phyloP scores from a whole-genome alignment of 2,329 filamentous ascomycete genomes.

The Cladosporium colombiae region DNA sequence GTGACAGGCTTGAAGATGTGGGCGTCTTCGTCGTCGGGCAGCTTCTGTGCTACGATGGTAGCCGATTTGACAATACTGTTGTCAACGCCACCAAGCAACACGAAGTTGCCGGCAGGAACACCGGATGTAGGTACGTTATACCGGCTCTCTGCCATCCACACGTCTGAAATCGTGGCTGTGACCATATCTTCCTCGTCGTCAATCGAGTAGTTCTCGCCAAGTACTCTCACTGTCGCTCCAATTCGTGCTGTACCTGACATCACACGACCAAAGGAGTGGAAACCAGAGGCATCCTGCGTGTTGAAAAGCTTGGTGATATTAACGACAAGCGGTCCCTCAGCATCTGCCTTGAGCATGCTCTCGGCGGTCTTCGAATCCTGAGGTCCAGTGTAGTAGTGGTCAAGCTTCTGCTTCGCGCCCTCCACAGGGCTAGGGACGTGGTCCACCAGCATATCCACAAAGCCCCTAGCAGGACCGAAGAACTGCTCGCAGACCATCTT shows the following conservation, averaged over 20 bases:
- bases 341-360: slow-evolving; percentile 79
- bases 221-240: slow-evolving; percentile 79
- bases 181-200: slow-evolving; percentile 99
- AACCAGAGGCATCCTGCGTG: slow-evolving; percentile 83
- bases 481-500: slow-evolving; percentile 92
- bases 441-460: slow-evolving; percentile 91
- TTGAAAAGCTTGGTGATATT: slow-evolving; percentile 94
- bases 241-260: slow-evolving; percentile 87
- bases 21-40: slow-evolving; percentile 85
- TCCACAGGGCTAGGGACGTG: slow-evolving; percentile 86
- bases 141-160: slow-evolving; percentile 86
- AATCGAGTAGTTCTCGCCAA: slow-evolving; percentile 92
- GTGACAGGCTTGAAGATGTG: slow-evolving; percentile 92
- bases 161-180: slow-evolving; percentile 76
- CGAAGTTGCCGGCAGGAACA: slow-evolving; percentile 90
- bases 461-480: slow-evolving; percentile 84
- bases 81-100: slow-evolving; percentile 87
- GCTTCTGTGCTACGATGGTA: slow-evolving; percentile 76
- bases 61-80: slow-evolving; percentile 98
- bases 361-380: slow-evolving; percentile 76
- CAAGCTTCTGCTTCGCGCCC: slow-evolving; percentile 72
- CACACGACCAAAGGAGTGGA: slow-evolving; percentile 86
- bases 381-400: slow-evolving; percentile 90
- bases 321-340: slow-evolving; percentile 87
- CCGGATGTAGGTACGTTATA: slow-evolving; percentile 93